Evolutionary conservation across 495 filamentous ascomycete genomes (phyloP), one percentile per base, ranked within the genome.

Genomic region (Aspergillus haitiensis): DNA sequence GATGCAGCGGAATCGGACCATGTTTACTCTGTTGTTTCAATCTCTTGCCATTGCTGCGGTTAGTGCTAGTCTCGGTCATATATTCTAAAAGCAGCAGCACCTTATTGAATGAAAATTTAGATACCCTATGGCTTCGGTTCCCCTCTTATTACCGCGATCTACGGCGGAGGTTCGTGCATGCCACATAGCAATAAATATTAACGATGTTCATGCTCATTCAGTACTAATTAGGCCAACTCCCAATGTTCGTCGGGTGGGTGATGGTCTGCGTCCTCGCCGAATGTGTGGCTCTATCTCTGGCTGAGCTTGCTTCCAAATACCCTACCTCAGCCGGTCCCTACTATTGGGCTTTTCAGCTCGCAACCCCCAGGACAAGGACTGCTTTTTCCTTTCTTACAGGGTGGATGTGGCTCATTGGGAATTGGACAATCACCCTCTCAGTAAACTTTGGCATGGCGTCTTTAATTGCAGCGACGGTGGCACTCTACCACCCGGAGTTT

Each of bases 391-490:
- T 87, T 74, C 80, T 88, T 54, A 87, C 80, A 61, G 86, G 84
- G 55, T 89, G 87, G 86, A 70, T 84, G 18, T 88, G 83, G 66
- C 76, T 86, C 8, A 81, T 88, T 31, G 86, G 86, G 21, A 88
- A 88, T 64, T 86, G 86, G 70, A 88, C 85, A 34, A 88, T 88
- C 52, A 88, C 85, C 0, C 73, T 88, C 42, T 81, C 84, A 6
- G 85, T 88, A 35, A 86, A 88, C 63, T 89, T 89, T 58, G 86
- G 85, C 9, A 82, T 84, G 36, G 84, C 77, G 0, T 84, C 85
- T 34, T 56, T 88, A 37, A 47, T 88, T 33, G 44, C 44, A 2
- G 77, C 73, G 16, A 79, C 83, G 0, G 80, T 87, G 33, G 72
- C 82, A 2, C 72, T 87, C 32, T 86, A 82, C 72, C 78, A 82